Evolutionary conservation across 106 monocot species (phyloP), one percentile per base, ranked within the genome.

Genomic region (Narthecium ossifragum): DNA sequence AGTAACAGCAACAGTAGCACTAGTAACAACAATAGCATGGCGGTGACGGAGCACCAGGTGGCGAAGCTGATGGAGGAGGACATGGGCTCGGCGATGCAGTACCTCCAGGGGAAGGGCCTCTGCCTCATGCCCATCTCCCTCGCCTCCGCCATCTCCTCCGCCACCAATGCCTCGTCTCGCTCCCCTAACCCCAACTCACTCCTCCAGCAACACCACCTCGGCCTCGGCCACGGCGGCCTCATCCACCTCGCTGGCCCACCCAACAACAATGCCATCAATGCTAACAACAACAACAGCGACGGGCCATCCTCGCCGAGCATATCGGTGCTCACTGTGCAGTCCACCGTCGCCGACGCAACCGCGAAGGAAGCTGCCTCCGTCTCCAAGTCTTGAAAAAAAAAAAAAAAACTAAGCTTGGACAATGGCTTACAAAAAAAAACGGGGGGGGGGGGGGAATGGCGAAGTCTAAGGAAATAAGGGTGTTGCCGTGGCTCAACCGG

Each of bases 51-150:
- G 67, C 80, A 85, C 33, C 89, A 85, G 55, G 89, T 90, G 26
- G 89, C 89, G 46, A 85, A 90, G 62, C 61, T 90, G 63, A 90
- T 90, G 89, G 89, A 90, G 52, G 81, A 90, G 58, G 89, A 90
- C 81, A 90, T 90, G 89, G 89, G 89, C 1, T 81, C 89, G 9
- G 89, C 89, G 2, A 90, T 90, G 89, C 89, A 90, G 69, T 90
- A 90, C 61, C 75, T 90, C 24, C 89, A 90, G 37, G 89, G 89
- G 46, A 90, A 90, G 63, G 89, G 89, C 6, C 85, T 90, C 26
- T 90, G 89, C 62, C 89, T 90, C 52, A 90, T 90, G 89, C 89
- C 89, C 46, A 90, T 90, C 69, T 90, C 89, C 34, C 89, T 90
- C 15, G 89, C 89, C 21, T 90, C 89, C 31, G 89, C 89, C 63